A percentile compares a stretch with the other conserved stretches of the same genome.
These are phyloP conservation scores for Circinella umbellata DNA, from an alignment of 371 early-diverging fungal species.

Conservation along the genomic window DNA sequence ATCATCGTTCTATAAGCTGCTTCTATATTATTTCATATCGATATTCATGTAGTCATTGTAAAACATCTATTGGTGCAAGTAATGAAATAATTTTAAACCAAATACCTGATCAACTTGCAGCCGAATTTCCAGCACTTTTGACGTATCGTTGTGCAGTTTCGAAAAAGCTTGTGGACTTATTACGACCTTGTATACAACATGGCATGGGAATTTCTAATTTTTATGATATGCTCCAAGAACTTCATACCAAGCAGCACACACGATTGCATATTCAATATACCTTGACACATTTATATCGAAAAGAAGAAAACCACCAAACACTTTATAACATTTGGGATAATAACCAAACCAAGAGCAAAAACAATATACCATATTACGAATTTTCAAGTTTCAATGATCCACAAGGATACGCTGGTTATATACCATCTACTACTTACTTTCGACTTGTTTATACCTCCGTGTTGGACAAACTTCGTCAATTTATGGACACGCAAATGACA, in stretches of 20 bases:
- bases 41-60: constrained; percentile 15
- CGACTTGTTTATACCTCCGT: background rate
- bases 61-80: background rate
- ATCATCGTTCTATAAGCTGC: too few relatives aligned
- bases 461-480: constrained; percentile 3
- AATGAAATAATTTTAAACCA: constrained; percentile 11
- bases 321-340: background rate
- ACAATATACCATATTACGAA: constrained; percentile 1
- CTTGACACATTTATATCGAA: too few relatives aligned
- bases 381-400: constrained; percentile 15
- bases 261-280: constrained; percentile 16
- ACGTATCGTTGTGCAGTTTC: constrained; percentile 27
- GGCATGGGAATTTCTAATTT: constrained; percentile 18
- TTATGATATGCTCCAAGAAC: constrained; percentile 16
- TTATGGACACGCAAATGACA: background rate
- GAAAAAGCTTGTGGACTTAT: constrained; percentile 15
- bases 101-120: constrained; percentile 14
- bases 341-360: background rate
- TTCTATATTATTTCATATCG: constrained; percentile 26
- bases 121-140: constrained; percentile 26
- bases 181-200: constrained; percentile 20
- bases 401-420: constrained; percentile 9
- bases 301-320: too few relatives aligned
- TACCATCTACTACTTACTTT: constrained; percentile 13
- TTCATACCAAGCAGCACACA: constrained; percentile 17